Evolutionary conservation across 768 basidiomycete genomes (phyloP), one percentile per base, ranked within the genome.

Genomic region (Tricholoma sp.): DNA sequence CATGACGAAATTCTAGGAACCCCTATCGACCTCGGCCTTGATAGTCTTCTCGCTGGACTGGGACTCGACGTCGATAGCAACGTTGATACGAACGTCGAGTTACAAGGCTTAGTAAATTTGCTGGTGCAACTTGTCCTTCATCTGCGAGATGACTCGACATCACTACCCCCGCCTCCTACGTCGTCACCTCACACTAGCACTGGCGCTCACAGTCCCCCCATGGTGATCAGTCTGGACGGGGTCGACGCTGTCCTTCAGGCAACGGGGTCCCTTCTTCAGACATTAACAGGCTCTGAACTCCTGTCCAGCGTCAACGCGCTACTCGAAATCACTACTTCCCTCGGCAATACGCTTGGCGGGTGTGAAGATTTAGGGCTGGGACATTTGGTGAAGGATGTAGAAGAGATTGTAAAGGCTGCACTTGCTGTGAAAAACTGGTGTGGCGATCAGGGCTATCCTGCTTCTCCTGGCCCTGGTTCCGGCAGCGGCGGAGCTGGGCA

Each of bases 381-480:
- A 27, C 45, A 52, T 10, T 16, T 62, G 31, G 57, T 56, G 18
- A 24, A 59, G 10, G 53, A 61, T 41, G 54, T 61, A 18, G 37
- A 63, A 6, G 27, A 31, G 1, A 54, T 64, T 32, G n/a, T 56
- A 34, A 49, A 59, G 24, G 55, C 47, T 46, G 55, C 62, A 21
- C 58, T 63, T 24, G 22, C 46, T 27, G 52, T 65, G 22, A 57
- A 61, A 11, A 11, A 39, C 14, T 63, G 58, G 62, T 60, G 59
- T 32, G 18, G 54, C 10, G 3, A 49, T 41, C 60, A 57, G 21
- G 52, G 34, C 2, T 14, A n/a, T n/a, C 11, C 19, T 3, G 14
- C 12, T 32, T 51, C 45, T 5, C 10, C 27, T 34, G 32, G 19
- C n/a, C 3, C 21, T 19, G 21, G 56, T 19, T 22, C 32, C 9